A percentile compares a stretch with the other conserved stretches of the same genome.
These are phyloP conservation scores for Silene conica DNA, from an alignment of 148 eudicot genomes.

Conservation along the genomic window DNA sequence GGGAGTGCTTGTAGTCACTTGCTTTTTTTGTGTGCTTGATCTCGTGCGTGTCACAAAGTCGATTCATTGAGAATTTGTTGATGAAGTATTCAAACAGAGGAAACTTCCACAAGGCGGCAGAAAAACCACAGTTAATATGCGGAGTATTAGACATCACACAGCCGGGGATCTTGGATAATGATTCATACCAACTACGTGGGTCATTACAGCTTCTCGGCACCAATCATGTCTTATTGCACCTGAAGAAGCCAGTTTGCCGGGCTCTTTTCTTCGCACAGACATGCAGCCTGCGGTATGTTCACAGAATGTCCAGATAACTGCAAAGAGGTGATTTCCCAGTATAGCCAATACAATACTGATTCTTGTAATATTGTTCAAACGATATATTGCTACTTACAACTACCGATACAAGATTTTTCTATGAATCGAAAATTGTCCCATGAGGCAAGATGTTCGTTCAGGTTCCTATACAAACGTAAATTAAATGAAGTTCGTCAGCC, in stretches of 20 bases:
- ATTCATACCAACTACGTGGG: slow-evolving; percentile 4
- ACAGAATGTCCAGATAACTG: not conserved
- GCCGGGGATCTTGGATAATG: not conserved
- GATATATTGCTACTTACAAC: not conserved
- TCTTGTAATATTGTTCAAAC: not conserved
- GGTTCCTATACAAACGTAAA: no score
- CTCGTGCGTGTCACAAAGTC: no score
- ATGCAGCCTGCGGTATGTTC: not conserved
- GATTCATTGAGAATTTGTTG: not conserved
- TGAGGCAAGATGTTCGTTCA: no score
- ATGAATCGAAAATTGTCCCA: no score
- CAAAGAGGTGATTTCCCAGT: not conserved
- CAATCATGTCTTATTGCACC: not conserved
- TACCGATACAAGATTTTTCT: no score
- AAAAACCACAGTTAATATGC: not conserved
- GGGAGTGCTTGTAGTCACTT: no score
- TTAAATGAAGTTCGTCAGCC: no score
- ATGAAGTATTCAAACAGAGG: not conserved
- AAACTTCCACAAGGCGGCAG: not conserved
- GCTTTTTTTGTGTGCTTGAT: no score
- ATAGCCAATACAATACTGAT: not conserved
- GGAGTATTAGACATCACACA: slow-evolving; percentile 6
- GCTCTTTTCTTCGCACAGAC: not conserved
- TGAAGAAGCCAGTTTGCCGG: not conserved
- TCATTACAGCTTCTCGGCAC: not conserved